phyloP scores from a whole-genome alignment of 139 green algal species.

The Closterium sp. region DNA sequence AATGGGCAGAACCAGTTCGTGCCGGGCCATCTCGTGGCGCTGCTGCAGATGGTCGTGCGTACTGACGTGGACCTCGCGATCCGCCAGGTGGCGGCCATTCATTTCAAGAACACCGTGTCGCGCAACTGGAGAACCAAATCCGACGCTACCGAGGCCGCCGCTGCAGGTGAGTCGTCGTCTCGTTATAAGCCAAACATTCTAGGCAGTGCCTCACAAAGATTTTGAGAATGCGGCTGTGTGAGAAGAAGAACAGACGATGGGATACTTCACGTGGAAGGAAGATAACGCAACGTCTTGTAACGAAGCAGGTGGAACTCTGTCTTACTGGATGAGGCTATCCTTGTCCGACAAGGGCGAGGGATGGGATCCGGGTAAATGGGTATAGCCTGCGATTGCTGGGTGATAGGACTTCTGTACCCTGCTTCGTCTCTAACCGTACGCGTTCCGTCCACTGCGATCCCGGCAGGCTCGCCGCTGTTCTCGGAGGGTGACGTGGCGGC shows the following conservation, averaged over 20 bases:
- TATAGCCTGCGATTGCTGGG: no score
- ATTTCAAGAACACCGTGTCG: constrained; percentile 91
- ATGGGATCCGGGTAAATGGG: no score
- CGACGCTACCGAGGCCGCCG: neutral
- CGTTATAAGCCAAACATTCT: no score
- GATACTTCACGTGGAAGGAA: neutral
- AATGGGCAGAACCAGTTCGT: constrained; percentile 24
- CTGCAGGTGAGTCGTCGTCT: neutral
- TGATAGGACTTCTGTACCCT: no score
- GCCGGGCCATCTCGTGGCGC: constrained; percentile 67
- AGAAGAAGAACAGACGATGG: neutral
- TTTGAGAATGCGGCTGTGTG: neutral
- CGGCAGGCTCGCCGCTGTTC: constrained; percentile 9
- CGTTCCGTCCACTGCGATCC: neutral
- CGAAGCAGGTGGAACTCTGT: neutral
- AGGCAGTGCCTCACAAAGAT: neutral
- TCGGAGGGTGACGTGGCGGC: constrained; percentile 68
- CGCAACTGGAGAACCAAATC: constrained; percentile 70
- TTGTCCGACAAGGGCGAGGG: no score
- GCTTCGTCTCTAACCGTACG: no score
- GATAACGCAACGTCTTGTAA: no score
- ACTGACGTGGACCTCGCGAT: constrained; percentile 67
- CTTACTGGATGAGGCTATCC: neutral
- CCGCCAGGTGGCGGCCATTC: constrained; percentile 86
- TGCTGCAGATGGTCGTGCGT: constrained; percentile 81